Percentiles rank a stretch among this genome's conserved stretches.
Conservation (phyloP, 306 rosid genomes). For the Acacia melanoxylon region DNA sequence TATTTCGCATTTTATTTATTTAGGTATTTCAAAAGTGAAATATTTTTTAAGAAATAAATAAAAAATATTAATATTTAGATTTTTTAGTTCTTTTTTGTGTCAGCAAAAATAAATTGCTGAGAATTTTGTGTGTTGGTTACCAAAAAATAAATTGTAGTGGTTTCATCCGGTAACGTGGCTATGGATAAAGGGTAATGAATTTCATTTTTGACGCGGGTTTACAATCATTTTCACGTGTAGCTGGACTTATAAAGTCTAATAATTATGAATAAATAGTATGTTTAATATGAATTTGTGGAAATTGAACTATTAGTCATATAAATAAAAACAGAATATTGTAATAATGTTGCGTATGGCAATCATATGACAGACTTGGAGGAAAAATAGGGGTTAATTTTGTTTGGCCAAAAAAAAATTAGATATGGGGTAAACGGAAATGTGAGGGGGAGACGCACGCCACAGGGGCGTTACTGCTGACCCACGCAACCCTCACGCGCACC, state of each 20-base stretch:
- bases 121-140: background rate
- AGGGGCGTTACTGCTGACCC: conserved; percentile 21
- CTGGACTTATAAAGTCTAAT: background rate
- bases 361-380: background rate
- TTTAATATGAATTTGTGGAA: background rate
- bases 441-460: conserved; percentile 33
- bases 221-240: background rate
- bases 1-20: background rate
- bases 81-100: background rate
- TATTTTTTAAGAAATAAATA: background rate
- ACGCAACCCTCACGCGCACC: conserved; percentile 36
- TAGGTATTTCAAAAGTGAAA: background rate
- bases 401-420: background rate
- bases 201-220: background rate
- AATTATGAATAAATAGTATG: background rate
- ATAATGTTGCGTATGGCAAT: background rate
- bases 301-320: too few relatives aligned
- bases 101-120: background rate
- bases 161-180: background rate
- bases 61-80: background rate
- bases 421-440: conserved; percentile 19
- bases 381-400: background rate
- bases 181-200: background rate
- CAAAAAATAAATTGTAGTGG: background rate
- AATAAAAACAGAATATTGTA: too few relatives aligned